Evolutionary conservation across 768 basidiomycete species (phyloP), one percentile per base, ranked within the genome.

Genomic region (Rhodotorula babjevae): DNA sequence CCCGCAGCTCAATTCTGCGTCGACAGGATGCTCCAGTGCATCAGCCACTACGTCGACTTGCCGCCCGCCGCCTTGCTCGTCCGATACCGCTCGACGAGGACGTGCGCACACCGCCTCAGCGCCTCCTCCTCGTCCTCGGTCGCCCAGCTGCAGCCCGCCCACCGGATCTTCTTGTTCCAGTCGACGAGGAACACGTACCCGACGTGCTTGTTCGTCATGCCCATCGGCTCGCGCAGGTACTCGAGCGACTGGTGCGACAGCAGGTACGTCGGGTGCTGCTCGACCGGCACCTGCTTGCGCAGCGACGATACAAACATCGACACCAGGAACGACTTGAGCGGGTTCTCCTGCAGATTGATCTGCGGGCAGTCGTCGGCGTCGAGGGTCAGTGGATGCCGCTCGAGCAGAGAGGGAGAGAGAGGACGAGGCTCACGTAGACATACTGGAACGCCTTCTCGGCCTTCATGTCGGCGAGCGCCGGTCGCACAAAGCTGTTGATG

Each of bases 151-250:
- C 92, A 90, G 18, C 87, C 95, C 2, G 90, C 94, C 95, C 95
- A 98, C 29, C 95, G 86, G 60, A 98, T 86, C 80, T 87, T 90
- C 71, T 88, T 80, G 70, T 91, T 87, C 80, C 88, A 86, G 79
- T 98, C 95, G 40, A 97, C 87, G 21, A 98, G 84, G 78, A 90
- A 98, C 23, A 94, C 88, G 79, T 95, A 96, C 29, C 94, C 95
- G 44, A 97, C 86, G 78, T 90, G 88, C 79, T 88, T 89, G 82
- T 97, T 98, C 44, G 87, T 86, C 85, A 95, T 89, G 1, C 92
- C 92, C 58, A 97, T 82, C 10, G 90, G 87, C 52, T 92, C 89
- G 46, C 91, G 88, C 25, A 90, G 81, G 79, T 91, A 91, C 81
- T 91, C 92, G 84, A 94, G 86, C 79, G 89, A 91, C 77, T 93